phyloP scores from a whole-genome alignment of 108 stramenopile genomes.

The Aurantiochytrium sp. region DNA sequence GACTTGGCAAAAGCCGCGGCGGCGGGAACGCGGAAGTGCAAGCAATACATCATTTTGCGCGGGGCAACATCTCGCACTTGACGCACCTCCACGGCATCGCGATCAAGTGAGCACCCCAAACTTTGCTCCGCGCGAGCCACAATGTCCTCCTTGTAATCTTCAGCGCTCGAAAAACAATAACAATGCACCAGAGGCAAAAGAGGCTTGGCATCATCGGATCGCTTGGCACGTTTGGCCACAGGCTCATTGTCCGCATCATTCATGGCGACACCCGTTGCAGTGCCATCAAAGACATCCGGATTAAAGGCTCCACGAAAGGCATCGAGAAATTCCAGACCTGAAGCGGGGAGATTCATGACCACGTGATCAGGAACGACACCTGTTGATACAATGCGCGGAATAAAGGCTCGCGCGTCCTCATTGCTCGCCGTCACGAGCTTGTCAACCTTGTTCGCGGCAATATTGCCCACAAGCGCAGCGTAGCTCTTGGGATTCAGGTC shows the following conservation, averaged over 20 bases:
- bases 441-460: conserved; percentile 66
- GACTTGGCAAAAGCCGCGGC: not conserved
- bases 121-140: not conserved
- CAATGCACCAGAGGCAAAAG: conserved; percentile 36
- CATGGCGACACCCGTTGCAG: not conserved
- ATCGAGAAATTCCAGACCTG: conserved; percentile 84
- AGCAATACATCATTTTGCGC: conserved; percentile 48
- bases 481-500: conserved; percentile 83
- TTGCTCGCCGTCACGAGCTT: conserved; percentile 56
- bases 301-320: conserved; percentile 63
- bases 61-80: conserved; percentile 47
- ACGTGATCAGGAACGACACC: conserved; percentile 65
- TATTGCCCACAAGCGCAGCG: conserved; percentile 66
- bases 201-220: not conserved
- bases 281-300: not conserved
- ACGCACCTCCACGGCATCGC: conserved; percentile 27
- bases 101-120: not conserved
- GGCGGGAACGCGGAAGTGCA: conserved; percentile 34
- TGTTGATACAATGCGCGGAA: conserved; percentile 44
- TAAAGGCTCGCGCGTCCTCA: conserved; percentile 74
- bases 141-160: conserved; percentile 10
- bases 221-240: not conserved
- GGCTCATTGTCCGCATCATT: not conserved
- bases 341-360: conserved; percentile 91
- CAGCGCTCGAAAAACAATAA: conserved; percentile 48